Evolutionary conservation across 2,329 filamentous ascomycete species (phyloP), one percentile per base, ranked within the genome.

Genomic region (Venturia pyrina): DNA sequence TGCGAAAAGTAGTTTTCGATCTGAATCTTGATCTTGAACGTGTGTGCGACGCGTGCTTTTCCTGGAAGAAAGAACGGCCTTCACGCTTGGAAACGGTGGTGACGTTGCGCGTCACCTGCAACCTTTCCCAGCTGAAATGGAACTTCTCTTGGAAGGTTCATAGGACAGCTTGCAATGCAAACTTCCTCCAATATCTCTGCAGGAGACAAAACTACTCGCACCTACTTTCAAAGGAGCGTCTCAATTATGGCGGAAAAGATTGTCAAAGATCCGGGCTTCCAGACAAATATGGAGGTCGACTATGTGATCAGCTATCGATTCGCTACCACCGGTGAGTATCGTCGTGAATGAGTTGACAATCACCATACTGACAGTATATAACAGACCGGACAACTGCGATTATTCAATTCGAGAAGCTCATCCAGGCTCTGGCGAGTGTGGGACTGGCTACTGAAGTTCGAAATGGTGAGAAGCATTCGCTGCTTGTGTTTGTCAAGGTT

Each of bases 381-480:
- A 44, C 70, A 91, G 90, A 88, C 70, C 86, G 85, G 71, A 77
- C 80, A 48, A 82, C 89, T 74, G 90, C 92, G 19, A 85, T 89
- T 73, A 84, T 86, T 19, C 84, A 88, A 70, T 96, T 96, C 74
- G 85, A 89, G 69, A 86, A 88, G 72, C 86, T 98, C 50, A 83
- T 96, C 71, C 80, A 89, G 71, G 85, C 87, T 48, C 84, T 99
- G 48, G 86, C 89, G 41, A 81, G 82, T 62, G 89, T 93, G 57
- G 93, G 93, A n/a, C 83, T 98, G 68, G 86, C 89, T 53, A 92
- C 90, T 11, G 91, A 97, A 78, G 93, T 96, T 63, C 89, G 95
- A 69, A 86, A 87, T 71, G 92, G 91, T 66, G 86, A 89, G 69
- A 84, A 87, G 37, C 82, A 85, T 66, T 90, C 90, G 3, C 80